Evolutionary conservation across 306 rosid genomes (phyloP).

Genomic region (Chamaecrista fasciculata): DNA sequence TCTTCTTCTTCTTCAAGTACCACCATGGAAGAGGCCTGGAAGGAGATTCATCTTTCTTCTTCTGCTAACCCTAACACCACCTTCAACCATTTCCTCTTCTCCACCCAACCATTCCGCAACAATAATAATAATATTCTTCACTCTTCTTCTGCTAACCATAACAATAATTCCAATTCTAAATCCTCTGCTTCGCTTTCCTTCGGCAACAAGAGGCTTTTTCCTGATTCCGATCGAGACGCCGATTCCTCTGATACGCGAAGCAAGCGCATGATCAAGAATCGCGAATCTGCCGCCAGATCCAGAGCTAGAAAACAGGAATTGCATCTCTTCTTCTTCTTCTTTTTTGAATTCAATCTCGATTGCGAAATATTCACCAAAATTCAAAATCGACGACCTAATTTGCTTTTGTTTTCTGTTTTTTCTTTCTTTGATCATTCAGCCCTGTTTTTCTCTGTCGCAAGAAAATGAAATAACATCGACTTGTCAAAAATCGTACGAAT

Average conservation of each 20-base stretch:
- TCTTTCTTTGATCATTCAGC: no score
- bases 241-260: conserved; percentile 36
- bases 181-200: not conserved
- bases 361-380: no score
- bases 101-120: conserved; percentile 36
- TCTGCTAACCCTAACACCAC: not conserved
- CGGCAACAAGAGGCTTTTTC: conserved; percentile 26
- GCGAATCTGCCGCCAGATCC: conserved; percentile 81
- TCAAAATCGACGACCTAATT: no score
- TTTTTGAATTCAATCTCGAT: no score
- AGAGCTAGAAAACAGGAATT: conserved; percentile 74
- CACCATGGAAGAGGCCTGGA: conserved; percentile 55
- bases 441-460: no score
- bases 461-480: no score
- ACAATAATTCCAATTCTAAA: not conserved
- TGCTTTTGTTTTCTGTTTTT: no score
- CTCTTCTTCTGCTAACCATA: not conserved
- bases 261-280: conserved; percentile 64
- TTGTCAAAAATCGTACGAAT: no score
- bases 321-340: not conserved
- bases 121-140: conserved; percentile 27
- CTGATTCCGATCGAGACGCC: conserved; percentile 1
- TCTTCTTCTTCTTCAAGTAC: no score
- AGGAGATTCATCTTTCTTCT: conserved; percentile 50
- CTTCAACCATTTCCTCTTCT: conserved; percentile 48